These are phyloP conservation scores for Peronospora farinosa DNA, from an alignment of 352 stramenopile species.

Conservation along the genomic window DNA sequence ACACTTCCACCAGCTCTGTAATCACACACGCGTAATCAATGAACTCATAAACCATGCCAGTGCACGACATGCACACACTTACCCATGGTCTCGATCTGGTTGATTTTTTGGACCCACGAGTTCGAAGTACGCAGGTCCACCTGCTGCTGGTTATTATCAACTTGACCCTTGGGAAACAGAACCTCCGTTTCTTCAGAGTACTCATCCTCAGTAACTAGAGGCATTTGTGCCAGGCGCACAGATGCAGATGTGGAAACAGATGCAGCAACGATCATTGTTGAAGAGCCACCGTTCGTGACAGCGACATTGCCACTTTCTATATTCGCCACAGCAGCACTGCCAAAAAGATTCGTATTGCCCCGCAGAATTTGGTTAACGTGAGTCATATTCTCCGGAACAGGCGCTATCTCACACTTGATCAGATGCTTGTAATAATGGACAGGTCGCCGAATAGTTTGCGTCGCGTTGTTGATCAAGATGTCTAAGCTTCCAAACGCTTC, in stretches of 20 bases:
- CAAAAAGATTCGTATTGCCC: constrained; percentile 44
- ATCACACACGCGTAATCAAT: constrained; percentile 4
- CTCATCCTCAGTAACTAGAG: constrained; percentile 81
- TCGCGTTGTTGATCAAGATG: constrained; percentile 95
- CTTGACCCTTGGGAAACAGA: constrained; percentile 62
- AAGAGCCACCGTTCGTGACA: constrained; percentile 14
- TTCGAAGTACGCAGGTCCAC: constrained; percentile 90
- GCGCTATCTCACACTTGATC: constrained; percentile 66
- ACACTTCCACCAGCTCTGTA: constrained; percentile 71
- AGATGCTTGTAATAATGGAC: constrained; percentile 89
- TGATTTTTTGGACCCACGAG: constrained; percentile 86
- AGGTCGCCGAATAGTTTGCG: constrained; percentile 92
- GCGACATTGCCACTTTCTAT: constrained; percentile 8
- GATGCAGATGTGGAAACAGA: constrained; percentile 52
- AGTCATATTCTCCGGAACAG: constrained; percentile 43
- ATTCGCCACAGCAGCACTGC: constrained; percentile 2
- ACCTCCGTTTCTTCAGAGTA: constrained; percentile 43
- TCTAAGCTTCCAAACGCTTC: constrained; percentile 71
- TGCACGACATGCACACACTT: background rate
- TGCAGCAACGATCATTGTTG: constrained; percentile 7
- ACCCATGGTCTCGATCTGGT: constrained; percentile 71
- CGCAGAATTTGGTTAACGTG: constrained; percentile 41
- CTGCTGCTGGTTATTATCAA: constrained; percentile 91
- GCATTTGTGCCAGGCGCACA: constrained; percentile 86
- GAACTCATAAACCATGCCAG: background rate